These are phyloP conservation scores for Leccinum aurantiacum DNA, from an alignment of 768 basidiomycete species.

Conservation along the genomic window DNA sequence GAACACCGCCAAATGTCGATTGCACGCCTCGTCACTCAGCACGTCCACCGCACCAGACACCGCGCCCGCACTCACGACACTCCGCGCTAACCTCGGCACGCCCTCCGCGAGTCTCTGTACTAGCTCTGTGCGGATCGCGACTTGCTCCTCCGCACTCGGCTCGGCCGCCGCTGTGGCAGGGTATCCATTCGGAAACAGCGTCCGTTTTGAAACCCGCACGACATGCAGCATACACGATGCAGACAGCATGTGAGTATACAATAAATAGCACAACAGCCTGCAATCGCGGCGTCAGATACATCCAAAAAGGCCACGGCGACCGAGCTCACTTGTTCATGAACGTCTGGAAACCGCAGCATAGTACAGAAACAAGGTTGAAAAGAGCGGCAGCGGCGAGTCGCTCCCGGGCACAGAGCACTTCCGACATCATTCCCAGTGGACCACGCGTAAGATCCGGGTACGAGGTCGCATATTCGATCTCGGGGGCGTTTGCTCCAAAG, in stretches of 20 bases:
- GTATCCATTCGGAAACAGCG: constrained; percentile 89
- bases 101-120: constrained; percentile 39
- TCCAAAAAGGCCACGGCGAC: background rate
- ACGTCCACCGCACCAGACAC: constrained; percentile 40
- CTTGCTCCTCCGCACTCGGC: constrained; percentile 77
- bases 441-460: constrained; percentile 41
- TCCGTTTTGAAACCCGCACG: constrained; percentile 57
- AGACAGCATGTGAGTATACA: constrained; percentile 55
- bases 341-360: constrained; percentile 46
- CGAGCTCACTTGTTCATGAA: constrained; percentile 59
- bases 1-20: constrained; percentile 73
- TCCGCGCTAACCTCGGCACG: constrained; percentile 42
- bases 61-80: constrained; percentile 30
- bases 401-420: constrained; percentile 47
- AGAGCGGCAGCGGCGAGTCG: constrained; percentile 50
- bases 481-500: constrained; percentile 10
- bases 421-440: constrained; percentile 46
- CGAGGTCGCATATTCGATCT: constrained; percentile 2
- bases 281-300: constrained; percentile 10
- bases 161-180: constrained; percentile 72
- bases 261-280: constrained; percentile 69
- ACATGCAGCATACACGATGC: constrained; percentile 51
- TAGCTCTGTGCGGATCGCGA: constrained; percentile 46
- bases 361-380: constrained; percentile 46
- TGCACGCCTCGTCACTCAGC: constrained; percentile 55